Evolutionary conservation across 345 rosid species (phyloP).

Genomic region (Gynandropsis gynandra): DNA sequence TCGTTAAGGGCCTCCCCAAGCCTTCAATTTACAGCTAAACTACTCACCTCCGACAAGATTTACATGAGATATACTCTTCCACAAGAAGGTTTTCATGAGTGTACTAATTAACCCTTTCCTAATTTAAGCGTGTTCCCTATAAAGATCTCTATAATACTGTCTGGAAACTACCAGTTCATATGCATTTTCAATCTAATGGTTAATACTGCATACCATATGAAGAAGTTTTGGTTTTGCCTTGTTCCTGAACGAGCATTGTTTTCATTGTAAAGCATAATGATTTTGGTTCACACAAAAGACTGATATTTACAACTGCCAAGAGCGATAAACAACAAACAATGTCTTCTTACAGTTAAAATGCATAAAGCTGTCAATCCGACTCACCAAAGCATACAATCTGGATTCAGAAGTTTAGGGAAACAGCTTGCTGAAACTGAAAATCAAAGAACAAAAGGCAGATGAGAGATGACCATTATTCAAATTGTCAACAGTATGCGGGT

Average conservation of each 20-base stretch:
- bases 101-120: constrained; percentile 28
- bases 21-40: constrained; percentile 49
- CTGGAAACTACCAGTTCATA: too few species aligned
- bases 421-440: constrained; percentile 17
- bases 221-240: not conserved
- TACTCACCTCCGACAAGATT: constrained; percentile 28
- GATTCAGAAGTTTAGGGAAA: too few species aligned
- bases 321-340: not conserved
- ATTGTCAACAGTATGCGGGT: not conserved
- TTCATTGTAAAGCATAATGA: not conserved
- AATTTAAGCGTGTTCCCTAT: constrained; percentile 10
- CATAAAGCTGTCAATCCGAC: not conserved
- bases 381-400: not conserved
- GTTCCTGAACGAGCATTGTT: too few species aligned
- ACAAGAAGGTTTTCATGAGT: constrained; percentile 17
- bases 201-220: constrained; percentile 6
- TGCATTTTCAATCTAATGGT: not conserved
- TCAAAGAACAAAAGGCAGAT: not conserved
- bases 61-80: constrained; percentile 23
- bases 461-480: constrained; percentile 3
- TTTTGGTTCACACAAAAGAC: not conserved
- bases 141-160: too few species aligned
- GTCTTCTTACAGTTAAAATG: not conserved
- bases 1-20: constrained; percentile 45
- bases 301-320: not conserved